phyloP scores from a whole-genome alignment of 352 stramenopile species.

The Pelagophyceae sp. region DNA sequence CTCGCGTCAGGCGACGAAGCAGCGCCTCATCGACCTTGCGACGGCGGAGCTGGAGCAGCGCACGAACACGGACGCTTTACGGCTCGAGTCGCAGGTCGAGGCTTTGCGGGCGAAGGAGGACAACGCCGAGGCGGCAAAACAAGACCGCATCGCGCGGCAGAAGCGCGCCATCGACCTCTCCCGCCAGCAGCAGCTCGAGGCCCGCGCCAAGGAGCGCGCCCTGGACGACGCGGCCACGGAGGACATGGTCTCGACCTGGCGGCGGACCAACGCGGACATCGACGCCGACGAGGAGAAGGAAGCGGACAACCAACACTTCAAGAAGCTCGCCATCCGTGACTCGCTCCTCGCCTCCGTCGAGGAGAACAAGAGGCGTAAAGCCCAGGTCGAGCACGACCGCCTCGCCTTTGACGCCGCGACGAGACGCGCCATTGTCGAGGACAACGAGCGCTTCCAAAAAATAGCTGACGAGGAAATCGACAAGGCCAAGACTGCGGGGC shows the following conservation, averaged over 20 bases:
- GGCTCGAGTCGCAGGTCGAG: conserved; percentile 30
- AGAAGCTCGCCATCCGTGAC: conserved; percentile 18
- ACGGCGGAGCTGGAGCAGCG: conserved; percentile 21
- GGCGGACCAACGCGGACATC: conserved; percentile 21
- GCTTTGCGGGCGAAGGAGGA: conserved; percentile 25
- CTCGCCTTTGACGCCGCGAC: conserved; percentile 11
- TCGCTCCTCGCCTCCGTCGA: conserved; percentile 22
- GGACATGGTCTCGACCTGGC: conserved; percentile 4
- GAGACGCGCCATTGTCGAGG: conserved; percentile 18
- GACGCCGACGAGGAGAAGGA: background rate
- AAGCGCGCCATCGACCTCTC: conserved; percentile 8
- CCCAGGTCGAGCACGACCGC: conserved; percentile 22
- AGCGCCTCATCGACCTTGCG: conserved; percentile 32
- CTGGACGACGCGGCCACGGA: conserved; percentile 22
- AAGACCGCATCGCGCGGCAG: conserved; percentile 8
- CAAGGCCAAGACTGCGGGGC: conserved; percentile 16
- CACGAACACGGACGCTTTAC: conserved; percentile 14
- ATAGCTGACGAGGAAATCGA: conserved; percentile 24
- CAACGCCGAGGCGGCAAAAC: conserved; percentile 3
- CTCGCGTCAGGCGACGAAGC: conserved; percentile 31
- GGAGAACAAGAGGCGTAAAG: conserved; percentile 22
- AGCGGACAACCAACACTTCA: background rate
- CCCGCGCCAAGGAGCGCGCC: background rate
- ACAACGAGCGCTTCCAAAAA: conserved; percentile 18
- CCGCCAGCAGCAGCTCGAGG: conserved; percentile 1